Percentiles rank a stretch among this genome's conserved stretches.
phyloP scores from a whole-genome alignment of 768 basidiomycete species.

The Trametes cubensis region DNA sequence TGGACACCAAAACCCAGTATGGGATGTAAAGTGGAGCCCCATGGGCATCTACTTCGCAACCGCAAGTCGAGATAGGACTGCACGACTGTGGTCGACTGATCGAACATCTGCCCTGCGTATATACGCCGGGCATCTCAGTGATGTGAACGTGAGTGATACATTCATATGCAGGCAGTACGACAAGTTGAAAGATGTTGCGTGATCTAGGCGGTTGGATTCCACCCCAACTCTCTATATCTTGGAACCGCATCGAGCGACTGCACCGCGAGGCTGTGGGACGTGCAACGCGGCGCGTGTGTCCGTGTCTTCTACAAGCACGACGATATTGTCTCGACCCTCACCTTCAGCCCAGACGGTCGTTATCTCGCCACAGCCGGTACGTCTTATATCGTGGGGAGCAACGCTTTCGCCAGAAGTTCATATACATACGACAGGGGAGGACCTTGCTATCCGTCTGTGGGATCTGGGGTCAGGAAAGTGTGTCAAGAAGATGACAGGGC shows the following conservation, averaged over 20 bases:
- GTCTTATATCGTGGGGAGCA: background rate
- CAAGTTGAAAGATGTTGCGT: background rate
- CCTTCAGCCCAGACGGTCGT: conserved; percentile 91
- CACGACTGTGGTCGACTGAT: conserved; percentile 95
- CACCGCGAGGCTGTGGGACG: conserved; percentile 97
- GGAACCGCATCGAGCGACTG: conserved; percentile 97
- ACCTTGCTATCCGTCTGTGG: conserved; percentile 94
- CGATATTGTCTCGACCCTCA: conserved; percentile 81
- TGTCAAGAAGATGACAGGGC: conserved; percentile 96
- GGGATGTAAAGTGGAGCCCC: conserved; percentile 99
- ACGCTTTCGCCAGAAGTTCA: too few relatives aligned
- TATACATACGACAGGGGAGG: conserved; percentile 61
- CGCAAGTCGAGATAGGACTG: conserved; percentile 90
- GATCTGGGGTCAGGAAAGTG: conserved; percentile 93
- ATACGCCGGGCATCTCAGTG: conserved; percentile 94
- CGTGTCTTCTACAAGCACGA: conserved; percentile 96
- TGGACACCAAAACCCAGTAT: conserved; percentile 95
- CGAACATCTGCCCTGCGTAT: conserved; percentile 82
- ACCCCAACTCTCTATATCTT: conserved; percentile 96
- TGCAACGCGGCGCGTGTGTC: conserved; percentile 92
- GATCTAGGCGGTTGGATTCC: conserved; percentile 87
- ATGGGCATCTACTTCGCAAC: conserved; percentile 99
- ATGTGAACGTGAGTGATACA: conserved; percentile 82
- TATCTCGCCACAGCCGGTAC: conserved; percentile 89
- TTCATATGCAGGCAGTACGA: conserved; percentile 5